phyloP scores from a whole-genome alignment of 2,329 filamentous ascomycete species.

The Ascochyta koolunga region DNA sequence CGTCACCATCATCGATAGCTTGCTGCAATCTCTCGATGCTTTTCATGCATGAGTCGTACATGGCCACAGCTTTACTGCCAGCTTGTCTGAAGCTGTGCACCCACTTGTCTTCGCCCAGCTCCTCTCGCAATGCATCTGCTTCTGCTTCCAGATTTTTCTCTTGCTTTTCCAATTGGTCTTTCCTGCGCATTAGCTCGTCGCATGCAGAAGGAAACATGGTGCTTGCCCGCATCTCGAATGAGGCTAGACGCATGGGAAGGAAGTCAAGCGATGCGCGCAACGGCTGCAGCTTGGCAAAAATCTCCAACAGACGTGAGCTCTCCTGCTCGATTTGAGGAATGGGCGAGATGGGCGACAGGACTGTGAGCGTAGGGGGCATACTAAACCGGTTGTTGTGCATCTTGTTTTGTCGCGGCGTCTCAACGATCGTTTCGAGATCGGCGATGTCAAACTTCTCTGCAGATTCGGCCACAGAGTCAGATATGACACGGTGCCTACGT shows the following conservation, averaged over 20 bases:
- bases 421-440: conserved; percentile 90
- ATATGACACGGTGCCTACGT: conserved; percentile 78
- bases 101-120: conserved; percentile 95
- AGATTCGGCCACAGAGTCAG: conserved; percentile 64
- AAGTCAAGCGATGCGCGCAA: conserved; percentile 93
- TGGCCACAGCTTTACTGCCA: conserved; percentile 88
- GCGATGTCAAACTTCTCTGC: conserved; percentile 75
- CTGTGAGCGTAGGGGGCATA: conserved; percentile 63
- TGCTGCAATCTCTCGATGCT: conserved; percentile 84
- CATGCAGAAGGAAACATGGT: conserved; percentile 87
- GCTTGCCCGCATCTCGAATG: conserved; percentile 80
- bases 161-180: conserved; percentile 75
- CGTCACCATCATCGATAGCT: conserved; percentile 74
- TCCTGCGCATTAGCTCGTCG: conserved; percentile 80
- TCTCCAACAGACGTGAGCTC: conserved; percentile 82
- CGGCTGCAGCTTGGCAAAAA: conserved; percentile 96
- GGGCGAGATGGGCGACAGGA: conserved; percentile 66
- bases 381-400: conserved; percentile 70
- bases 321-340: conserved; percentile 69
- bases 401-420: conserved; percentile 68
- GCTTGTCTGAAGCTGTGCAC: conserved; percentile 93
- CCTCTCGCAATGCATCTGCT: conserved; percentile 84
- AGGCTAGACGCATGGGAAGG: conserved; percentile 88
- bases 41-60: conserved; percentile 93
- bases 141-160: conserved; percentile 90